These are phyloP conservation scores for Geosmithia flava DNA, from an alignment of 2,329 filamentous ascomycete species.

Conservation along the genomic window DNA sequence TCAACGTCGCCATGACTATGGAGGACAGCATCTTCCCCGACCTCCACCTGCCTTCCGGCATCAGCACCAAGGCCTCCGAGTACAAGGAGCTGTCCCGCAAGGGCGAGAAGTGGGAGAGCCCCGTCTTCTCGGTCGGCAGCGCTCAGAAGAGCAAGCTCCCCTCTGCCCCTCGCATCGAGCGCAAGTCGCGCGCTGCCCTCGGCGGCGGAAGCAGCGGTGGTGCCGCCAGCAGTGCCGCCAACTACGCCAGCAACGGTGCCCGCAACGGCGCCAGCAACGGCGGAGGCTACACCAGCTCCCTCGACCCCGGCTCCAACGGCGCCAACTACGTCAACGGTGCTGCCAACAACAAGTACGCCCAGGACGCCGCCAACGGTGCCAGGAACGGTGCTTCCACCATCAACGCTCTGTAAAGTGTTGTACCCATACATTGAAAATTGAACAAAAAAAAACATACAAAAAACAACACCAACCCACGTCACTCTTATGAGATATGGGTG, in stretches of 20 bases:
- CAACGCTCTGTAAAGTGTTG: background rate
- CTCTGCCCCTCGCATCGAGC: constrained; percentile 33
- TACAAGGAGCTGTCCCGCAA: constrained; percentile 79
- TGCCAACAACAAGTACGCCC: background rate
- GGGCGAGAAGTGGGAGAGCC: constrained; percentile 90
- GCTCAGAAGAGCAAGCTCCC: constrained; percentile 69
- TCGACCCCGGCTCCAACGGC: background rate
- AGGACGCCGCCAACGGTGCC: background rate
- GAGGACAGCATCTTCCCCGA: constrained; percentile 84
- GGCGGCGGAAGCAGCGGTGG: constrained; percentile 5
- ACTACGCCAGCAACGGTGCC: constrained; percentile 6
- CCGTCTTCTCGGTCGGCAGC: constrained; percentile 77
- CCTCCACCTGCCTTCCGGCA: constrained; percentile 68
- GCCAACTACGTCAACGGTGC: background rate
- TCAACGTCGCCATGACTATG: constrained; percentile 44
- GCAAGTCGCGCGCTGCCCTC: constrained; percentile 22
- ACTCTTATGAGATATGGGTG: background rate
- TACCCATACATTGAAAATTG: background rate
- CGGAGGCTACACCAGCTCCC: background rate
- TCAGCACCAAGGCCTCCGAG: constrained; percentile 87
- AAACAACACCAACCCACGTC: background rate
- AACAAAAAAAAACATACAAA: background rate
- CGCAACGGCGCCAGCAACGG: constrained; percentile 3
- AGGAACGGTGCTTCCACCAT: background rate
- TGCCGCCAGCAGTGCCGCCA: constrained; percentile 4